phyloP scores from a whole-genome alignment of 768 basidiomycete species.

The Clavulina sp. region DNA sequence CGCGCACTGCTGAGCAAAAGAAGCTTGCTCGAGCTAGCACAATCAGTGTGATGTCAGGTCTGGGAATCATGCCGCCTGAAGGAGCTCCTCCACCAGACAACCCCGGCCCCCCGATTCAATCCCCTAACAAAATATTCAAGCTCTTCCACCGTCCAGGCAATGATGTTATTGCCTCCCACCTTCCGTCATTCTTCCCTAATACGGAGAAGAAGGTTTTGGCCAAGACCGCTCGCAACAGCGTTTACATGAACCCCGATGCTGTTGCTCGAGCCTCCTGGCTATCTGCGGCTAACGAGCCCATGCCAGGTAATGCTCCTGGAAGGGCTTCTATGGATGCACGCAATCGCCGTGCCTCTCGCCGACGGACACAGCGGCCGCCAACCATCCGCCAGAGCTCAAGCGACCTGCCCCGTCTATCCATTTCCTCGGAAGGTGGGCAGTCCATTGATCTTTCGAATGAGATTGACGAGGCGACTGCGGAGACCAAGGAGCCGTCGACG shows the following conservation, averaged over 20 bases:
- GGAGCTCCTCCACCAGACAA: constrained; percentile 18
- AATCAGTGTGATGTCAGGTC: constrained; percentile 81
- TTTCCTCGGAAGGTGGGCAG: constrained; percentile 56
- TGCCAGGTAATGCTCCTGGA: background rate
- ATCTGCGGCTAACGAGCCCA: background rate
- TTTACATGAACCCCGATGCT: constrained; percentile 40
- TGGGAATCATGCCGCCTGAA: constrained; percentile 32
- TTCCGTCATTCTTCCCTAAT: constrained; percentile 89
- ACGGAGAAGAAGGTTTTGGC: constrained; percentile 82
- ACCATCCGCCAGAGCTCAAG: background rate
- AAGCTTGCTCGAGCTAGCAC: constrained; percentile 84
- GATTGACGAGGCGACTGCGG: constrained; percentile 22
- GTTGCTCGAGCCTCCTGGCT: constrained; percentile 25
- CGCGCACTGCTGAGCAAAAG: constrained; percentile 18
- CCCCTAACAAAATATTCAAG: constrained; percentile 31
- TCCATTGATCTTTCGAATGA: constrained; percentile 31
- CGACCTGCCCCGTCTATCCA: constrained; percentile 41
- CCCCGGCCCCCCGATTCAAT: constrained; percentile 49
- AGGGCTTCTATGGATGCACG: background rate
- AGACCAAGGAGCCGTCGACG: constrained; percentile 16
- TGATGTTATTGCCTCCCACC: constrained; percentile 87
- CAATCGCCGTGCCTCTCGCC: background rate
- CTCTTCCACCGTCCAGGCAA: constrained; percentile 89
- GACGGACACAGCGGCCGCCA: background rate
- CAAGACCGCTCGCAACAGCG: constrained; percentile 77